Evolutionary conservation across 2,329 filamentous ascomycete species (phyloP), one percentile per base, ranked within the genome.

Genomic region (Clonostachys rhizophaga): DNA sequence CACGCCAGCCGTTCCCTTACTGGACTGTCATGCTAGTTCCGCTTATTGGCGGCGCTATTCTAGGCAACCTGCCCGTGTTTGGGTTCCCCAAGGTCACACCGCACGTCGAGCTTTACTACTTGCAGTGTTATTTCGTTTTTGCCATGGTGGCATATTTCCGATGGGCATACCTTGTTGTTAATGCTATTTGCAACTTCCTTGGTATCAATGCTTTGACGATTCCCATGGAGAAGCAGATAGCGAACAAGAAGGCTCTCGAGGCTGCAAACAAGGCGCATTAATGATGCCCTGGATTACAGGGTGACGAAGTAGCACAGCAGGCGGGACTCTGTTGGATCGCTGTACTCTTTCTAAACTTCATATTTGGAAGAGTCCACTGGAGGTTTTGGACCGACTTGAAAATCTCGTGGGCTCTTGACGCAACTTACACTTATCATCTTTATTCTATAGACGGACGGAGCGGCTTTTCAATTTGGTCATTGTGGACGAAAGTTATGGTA

Each of bases 191-290:
- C 70, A 78, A 85, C 47, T 97, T 88, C 68, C 73, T 99, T 20
- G 91, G 89, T 52, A 99, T 99, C 74, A 94, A 92, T 61, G 96
- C 92, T 60, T 71, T 99, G 54, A 97, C 91, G 1, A 96, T 99
- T 50, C 82, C 82, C 11, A 64, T 67, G 52, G 75, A 79, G 54
- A 84, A 84, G 70, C 78, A 79, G 63, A 56, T 70, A 43, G 77
- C 76, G 56, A 81, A 81, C 59, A 66, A 70, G 62, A 60, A 64
- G 52, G 72, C 70, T n/a, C 60, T 61, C 14, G 58, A 58, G n/a
- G 45, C 44, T 45, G 64, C 64, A n/a, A 62, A 61, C 37, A 68
- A 66, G 58, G 56, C 58, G 45, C 63, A 64, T 42, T 66, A 58
- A 53, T 3, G 18, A 17, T 30, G 24, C 24, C 3, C 24, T 30